These are phyloP conservation scores for Castanea sativa DNA, from an alignment of 306 rosid genomes.

Conservation along the genomic window DNA sequence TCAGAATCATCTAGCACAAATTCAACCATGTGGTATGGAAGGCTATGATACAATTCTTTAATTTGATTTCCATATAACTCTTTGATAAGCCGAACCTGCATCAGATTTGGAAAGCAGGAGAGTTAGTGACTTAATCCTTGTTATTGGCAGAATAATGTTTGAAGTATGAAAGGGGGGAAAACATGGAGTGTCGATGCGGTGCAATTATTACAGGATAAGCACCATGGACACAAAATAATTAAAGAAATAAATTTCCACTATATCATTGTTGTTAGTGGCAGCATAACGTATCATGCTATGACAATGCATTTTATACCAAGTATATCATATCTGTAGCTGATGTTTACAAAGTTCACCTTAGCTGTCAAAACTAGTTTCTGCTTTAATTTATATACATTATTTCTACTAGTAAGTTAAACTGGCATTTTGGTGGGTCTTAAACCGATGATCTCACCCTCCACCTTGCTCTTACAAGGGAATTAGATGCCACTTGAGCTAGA, in stretches of 20 bases:
- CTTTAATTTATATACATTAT: too few relatives aligned
- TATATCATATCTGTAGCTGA: neutral
- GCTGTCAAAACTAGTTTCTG: too few relatives aligned
- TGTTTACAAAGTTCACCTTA: too few relatives aligned
- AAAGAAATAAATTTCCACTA: neutral
- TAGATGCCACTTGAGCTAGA: too few relatives aligned
- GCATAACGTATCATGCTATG: neutral
- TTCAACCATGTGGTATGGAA: slow-evolving; percentile 73
- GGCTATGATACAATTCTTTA: slow-evolving; percentile 74
- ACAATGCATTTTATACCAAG: neutral
- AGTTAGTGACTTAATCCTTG: neutral
- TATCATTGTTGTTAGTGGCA: neutral
- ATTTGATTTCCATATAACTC: slow-evolving; percentile 94
- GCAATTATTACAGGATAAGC: neutral
- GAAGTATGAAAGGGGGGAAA: neutral
- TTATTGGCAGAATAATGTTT: slow-evolving; percentile 11
- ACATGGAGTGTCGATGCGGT: neutral
- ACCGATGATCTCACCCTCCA: too few relatives aligned
- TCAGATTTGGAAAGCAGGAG: slow-evolving; percentile 10
- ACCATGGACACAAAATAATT: neutral
- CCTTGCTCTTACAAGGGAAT: too few relatives aligned
- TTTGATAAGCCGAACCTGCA: slow-evolving; percentile 89
- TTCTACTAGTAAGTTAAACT: too few relatives aligned
- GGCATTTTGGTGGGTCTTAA: too few relatives aligned
- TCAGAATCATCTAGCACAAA: slow-evolving; percentile 70